These are phyloP conservation scores for Pyrus communis DNA, from an alignment of 306 rosid species.

Conservation along the genomic window DNA sequence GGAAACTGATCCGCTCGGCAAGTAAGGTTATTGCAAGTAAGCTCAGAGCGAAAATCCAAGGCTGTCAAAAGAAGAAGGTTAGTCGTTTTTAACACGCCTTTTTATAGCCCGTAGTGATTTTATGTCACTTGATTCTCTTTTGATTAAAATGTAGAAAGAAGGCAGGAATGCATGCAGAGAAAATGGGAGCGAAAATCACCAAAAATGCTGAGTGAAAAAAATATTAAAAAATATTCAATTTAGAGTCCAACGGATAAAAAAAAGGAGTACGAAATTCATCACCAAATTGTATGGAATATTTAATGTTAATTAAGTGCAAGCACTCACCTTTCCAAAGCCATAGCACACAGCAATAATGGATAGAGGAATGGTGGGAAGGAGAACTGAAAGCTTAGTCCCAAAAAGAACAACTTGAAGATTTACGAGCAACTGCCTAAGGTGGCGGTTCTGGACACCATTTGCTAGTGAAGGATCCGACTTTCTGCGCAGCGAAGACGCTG, in stretches of 20 bases:
- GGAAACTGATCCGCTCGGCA: conserved; percentile 88
- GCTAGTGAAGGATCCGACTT: conserved; percentile 42
- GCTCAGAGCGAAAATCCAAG: conserved; percentile 75
- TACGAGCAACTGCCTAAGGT: conserved; percentile 27
- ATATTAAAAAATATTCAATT: too few relatives aligned
- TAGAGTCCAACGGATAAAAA: too few relatives aligned
- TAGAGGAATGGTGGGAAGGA: conserved; percentile 66
- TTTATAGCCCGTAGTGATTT: too few relatives aligned
- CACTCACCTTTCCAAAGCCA: conserved; percentile 59
- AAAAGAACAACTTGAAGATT: conserved; percentile 66
- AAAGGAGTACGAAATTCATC: too few relatives aligned
- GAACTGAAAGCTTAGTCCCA: conserved; percentile 74
- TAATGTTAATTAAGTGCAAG: not conserved
- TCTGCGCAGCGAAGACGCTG: conserved; percentile 53
- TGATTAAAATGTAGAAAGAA: too few relatives aligned
- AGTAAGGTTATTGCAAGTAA: conserved; percentile 70
- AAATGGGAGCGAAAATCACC: too few relatives aligned
- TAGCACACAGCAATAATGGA: conserved; percentile 43
- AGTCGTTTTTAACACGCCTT: too few relatives aligned
- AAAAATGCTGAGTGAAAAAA: too few relatives aligned
- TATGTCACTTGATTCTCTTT: too few relatives aligned
- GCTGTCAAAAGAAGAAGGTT: conserved; percentile 25
- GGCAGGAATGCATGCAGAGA: too few relatives aligned
- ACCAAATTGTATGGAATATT: not conserved
- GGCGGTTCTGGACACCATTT: conserved; percentile 19